Percentiles rank a stretch among this genome's conserved stretches.
Conservation (phyloP, 1,284 basidiomycete genomes). For the Vanrija sp. region DNA sequence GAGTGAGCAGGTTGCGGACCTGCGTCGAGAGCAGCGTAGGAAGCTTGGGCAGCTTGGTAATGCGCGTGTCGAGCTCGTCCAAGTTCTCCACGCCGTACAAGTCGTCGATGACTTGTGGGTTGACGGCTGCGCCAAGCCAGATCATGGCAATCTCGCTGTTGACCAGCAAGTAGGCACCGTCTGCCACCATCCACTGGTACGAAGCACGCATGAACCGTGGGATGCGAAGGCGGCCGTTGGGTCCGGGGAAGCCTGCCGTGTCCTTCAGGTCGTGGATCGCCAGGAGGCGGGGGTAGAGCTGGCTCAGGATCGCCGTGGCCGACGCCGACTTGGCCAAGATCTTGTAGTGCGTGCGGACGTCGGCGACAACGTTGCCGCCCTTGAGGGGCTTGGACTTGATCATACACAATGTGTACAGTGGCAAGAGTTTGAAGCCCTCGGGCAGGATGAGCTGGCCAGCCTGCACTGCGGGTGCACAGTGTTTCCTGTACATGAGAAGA, state of each 20-base stretch:
- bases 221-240: slow-evolving; percentile 60
- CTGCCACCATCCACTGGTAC: slow-evolving; percentile 81
- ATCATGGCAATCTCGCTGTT: slow-evolving; percentile 87
- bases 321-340: slow-evolving; percentile 70
- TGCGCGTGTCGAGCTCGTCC: slow-evolving; percentile 65
- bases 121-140: slow-evolving; percentile 83
- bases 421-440: slow-evolving; percentile 86
- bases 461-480: slow-evolving; percentile 81
- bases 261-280: slow-evolving; percentile 83
- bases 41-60: slow-evolving; percentile 70
- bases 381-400: slow-evolving; percentile 90
- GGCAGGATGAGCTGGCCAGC: slow-evolving; percentile 89
- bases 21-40: slow-evolving; percentile 76
- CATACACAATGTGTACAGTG: slow-evolving; percentile 77
- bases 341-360: slow-evolving; percentile 84
- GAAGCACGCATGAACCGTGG: slow-evolving; percentile 80
- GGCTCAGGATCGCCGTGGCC: slow-evolving; percentile 66
- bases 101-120: slow-evolving; percentile 76
- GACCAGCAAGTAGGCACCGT: slow-evolving; percentile 88
- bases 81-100: slow-evolving; percentile 81
- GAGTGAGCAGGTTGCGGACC: slow-evolving; percentile 74
- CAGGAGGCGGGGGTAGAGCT: slow-evolving; percentile 85
- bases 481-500: slow-evolving; percentile 79
- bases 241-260: slow-evolving; percentile 60
- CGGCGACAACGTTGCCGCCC: slow-evolving; percentile 87